Evolutionary conservation across 352 stramenopile genomes (phyloP).

Genomic region (Pythium sukuiense): DNA sequence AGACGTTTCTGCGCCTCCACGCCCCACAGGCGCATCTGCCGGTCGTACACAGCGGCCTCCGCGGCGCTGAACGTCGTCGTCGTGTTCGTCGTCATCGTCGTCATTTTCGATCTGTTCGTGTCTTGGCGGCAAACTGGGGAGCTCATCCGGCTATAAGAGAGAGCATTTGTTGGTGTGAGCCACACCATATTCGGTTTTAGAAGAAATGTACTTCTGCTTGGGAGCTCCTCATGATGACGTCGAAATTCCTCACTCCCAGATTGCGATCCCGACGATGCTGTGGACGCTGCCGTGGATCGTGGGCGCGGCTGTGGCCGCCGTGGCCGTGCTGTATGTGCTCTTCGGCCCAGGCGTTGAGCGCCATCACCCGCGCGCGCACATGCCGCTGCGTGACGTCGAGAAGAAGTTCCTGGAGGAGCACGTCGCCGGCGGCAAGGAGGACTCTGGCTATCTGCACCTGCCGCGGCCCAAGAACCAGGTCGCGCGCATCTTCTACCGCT

Average conservation of each 20-base stretch:
- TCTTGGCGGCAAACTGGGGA: conserved; percentile 4
- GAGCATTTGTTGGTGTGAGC: conserved; percentile 7
- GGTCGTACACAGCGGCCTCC: conserved; percentile 96
- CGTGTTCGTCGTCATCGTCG: conserved; percentile 25
- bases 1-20: conserved; percentile 95
- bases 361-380: conserved; percentile 39
- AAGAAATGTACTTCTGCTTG: neutral
- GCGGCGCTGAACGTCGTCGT: conserved; percentile 63
- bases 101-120: conserved; percentile 13
- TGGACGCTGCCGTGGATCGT: conserved; percentile 29
- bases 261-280: conserved; percentile 10
- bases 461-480: conserved; percentile 37
- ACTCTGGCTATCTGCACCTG: conserved; percentile 47
- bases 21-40: conserved; percentile 99
- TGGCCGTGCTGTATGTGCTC: conserved; percentile 33
- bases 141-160: conserved; percentile 7
- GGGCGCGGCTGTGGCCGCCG: conserved; percentile 22
- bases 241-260: neutral
- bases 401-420: conserved; percentile 54
- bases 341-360: conserved; percentile 63
- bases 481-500: conserved; percentile 68
- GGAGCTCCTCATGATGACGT: conserved; percentile 14
- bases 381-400: conserved; percentile 46
- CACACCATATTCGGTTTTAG: conserved; percentile 12
- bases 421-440: conserved; percentile 45